phyloP scores from a whole-genome alignment of 2,329 filamentous ascomycete species.

The Xenoacremonium recifei region DNA sequence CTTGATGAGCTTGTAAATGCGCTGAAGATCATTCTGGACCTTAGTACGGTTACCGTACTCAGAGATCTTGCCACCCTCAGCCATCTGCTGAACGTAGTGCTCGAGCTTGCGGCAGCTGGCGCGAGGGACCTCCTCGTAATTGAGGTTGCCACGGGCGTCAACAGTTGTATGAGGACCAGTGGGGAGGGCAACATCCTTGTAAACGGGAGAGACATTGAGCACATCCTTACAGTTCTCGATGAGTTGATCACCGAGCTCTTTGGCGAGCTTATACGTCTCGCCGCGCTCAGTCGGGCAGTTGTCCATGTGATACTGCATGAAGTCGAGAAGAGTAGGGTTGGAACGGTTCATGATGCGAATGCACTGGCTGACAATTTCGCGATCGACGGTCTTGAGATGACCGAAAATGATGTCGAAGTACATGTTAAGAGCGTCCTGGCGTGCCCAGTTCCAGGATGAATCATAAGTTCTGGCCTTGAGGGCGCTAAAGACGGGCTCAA shows the following conservation, averaged over 20 bases:
- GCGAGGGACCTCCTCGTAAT: slow-evolving; percentile 84
- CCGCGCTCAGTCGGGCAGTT: slow-evolving; percentile 96
- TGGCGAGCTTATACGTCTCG: slow-evolving; percentile 97
- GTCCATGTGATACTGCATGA: slow-evolving; percentile 99
- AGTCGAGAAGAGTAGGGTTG: slow-evolving; percentile 91
- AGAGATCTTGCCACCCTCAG: slow-evolving; percentile 95
- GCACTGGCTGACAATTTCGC: slow-evolving; percentile 97
- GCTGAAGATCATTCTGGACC: slow-evolving; percentile 91
- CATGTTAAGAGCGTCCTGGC: slow-evolving; percentile 96
- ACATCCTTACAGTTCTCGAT: slow-evolving; percentile 98
- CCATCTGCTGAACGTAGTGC: slow-evolving; percentile 98
- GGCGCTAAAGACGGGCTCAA: slow-evolving; percentile 88
- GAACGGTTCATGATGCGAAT: slow-evolving; percentile 99
- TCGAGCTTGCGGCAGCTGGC: slow-evolving; percentile 93
- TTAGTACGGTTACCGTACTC: slow-evolving; percentile 98
- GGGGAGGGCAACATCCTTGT: slow-evolving; percentile 92
- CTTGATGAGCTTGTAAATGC: slow-evolving; percentile 97
- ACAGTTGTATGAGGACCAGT: slow-evolving; percentile 92
- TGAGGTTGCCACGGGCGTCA: slow-evolving; percentile 86
- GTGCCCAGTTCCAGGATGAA: slow-evolving; percentile 98
- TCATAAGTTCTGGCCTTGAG: slow-evolving; percentile 96
- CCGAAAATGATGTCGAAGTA: slow-evolving; percentile 99
- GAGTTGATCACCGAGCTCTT: slow-evolving; percentile 87
- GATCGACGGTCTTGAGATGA: slow-evolving; percentile 85
- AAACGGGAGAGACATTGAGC: slow-evolving; percentile 77